A percentile compares a stretch with the other conserved stretches of the same genome.
These are phyloP conservation scores for Penicillium sp. DNA, from an alignment of 2,329 filamentous ascomycete genomes.

Conservation along the genomic window DNA sequence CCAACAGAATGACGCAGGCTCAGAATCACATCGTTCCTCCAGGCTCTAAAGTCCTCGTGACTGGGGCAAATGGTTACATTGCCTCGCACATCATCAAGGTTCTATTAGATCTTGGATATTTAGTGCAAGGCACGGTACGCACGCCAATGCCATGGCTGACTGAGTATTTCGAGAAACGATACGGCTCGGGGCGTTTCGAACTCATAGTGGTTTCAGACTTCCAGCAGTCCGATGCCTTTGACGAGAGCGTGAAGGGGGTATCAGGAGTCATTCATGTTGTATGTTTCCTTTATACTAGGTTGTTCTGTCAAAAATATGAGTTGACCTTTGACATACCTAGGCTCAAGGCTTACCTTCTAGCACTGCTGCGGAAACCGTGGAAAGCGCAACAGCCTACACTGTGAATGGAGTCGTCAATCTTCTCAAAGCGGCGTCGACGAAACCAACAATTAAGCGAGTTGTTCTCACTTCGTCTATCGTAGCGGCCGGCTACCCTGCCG, in stretches of 20 bases:
- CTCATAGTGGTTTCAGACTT: conserved; percentile 41
- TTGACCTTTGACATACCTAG: background rate
- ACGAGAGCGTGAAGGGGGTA: conserved; percentile 40
- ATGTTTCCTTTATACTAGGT: background rate
- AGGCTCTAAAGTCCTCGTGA: conserved; percentile 43
- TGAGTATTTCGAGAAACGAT: conserved; percentile 29
- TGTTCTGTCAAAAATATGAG: background rate
- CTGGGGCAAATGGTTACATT: conserved; percentile 48
- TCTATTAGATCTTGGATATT: conserved; percentile 42
- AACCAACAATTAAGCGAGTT: conserved; percentile 3
- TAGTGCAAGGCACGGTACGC: conserved; percentile 48
- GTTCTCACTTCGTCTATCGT: conserved; percentile 9
- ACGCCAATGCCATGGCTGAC: conserved; percentile 35
- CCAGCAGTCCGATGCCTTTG: conserved; percentile 35
- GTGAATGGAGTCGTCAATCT: conserved; percentile 36
- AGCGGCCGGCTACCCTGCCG: conserved; percentile 5
- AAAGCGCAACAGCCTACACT: conserved; percentile 34
- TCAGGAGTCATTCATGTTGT: conserved; percentile 22
- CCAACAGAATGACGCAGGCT: background rate
- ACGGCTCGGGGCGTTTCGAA: conserved; percentile 33
- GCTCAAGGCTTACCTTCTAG: conserved; percentile 25
- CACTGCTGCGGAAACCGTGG: conserved; percentile 41
- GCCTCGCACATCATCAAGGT: conserved; percentile 42
- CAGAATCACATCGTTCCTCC: conserved; percentile 18
- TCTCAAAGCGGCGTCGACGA: conserved; percentile 30